A percentile compares a stretch with the other conserved stretches of the same genome.
Evolutionary conservation across 202 grass and related monocot genomes (phyloP).

Genomic region (Hordeum pubiflorum): DNA sequence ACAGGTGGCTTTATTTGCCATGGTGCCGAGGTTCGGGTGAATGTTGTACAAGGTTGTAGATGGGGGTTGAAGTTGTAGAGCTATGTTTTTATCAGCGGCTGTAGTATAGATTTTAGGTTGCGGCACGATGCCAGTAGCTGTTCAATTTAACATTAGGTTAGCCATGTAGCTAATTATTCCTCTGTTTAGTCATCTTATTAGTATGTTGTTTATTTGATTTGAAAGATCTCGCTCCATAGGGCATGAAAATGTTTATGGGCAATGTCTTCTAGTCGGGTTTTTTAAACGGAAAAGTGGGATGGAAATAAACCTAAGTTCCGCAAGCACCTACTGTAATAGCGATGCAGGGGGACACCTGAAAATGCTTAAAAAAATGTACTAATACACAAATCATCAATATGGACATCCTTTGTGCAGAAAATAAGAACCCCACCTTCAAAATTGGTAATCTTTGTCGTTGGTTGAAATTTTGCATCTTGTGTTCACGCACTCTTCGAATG

Average conservation of each 20-base stretch:
- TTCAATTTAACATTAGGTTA: background rate
- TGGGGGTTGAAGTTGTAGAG: background rate
- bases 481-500: too few species aligned
- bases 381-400: too few species aligned
- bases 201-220: background rate
- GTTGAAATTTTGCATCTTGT: too few species aligned
- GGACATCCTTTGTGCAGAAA: too few species aligned
- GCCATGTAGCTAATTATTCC: background rate
- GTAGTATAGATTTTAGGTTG: background rate
- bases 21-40: background rate
- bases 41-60: background rate
- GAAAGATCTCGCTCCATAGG: background rate
- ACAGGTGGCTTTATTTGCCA: background rate
- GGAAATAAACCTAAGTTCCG: background rate
- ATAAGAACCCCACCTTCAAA: too few species aligned
- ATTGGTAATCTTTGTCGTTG: too few species aligned
- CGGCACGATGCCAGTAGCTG: background rate
- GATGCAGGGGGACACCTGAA: too few species aligned
- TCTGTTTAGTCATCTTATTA: background rate
- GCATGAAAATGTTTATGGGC: background rate
- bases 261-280: background rate
- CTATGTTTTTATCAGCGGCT: background rate
- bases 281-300: background rate
- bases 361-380: too few species aligned
- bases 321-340: too few species aligned